A percentile compares a stretch with the other conserved stretches of the same genome.
phyloP scores from a whole-genome alignment of 179 eudicot species.

The Beta lomatogona region DNA sequence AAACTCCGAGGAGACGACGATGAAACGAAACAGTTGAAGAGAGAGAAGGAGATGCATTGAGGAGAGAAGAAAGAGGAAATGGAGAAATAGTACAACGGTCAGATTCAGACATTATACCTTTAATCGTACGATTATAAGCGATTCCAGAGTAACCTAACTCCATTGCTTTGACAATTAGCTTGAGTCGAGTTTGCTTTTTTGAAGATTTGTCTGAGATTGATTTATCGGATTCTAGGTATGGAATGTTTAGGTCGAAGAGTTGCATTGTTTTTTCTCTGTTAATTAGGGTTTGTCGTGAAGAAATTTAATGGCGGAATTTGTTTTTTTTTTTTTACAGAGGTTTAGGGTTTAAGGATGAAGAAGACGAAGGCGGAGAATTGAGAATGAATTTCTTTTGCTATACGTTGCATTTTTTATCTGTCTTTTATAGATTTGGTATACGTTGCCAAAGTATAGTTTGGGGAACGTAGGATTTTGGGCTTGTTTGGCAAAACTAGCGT shows the following conservation, averaged over 20 bases:
- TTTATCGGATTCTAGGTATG: constrained; percentile 53
- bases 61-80: constrained; percentile 63
- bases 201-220: constrained; percentile 12
- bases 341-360: constrained; percentile 27
- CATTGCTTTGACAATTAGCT: constrained; percentile 55
- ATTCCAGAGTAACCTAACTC: constrained; percentile 85
- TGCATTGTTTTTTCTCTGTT: constrained; percentile 39
- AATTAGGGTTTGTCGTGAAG: neutral
- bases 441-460: no score
- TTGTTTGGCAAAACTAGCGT: no score
- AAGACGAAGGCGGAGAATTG: neutral
- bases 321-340: neutral
- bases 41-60: constrained; percentile 43
- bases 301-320: constrained; percentile 21
- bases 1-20: constrained; percentile 55
- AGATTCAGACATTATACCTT: constrained; percentile 72
- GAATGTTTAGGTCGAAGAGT: constrained; percentile 81
- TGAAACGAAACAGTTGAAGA: constrained; percentile 58
- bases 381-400: no score
- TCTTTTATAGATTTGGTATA: no score
- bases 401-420: no score
- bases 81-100: constrained; percentile 67
- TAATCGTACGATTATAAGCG: constrained; percentile 75
- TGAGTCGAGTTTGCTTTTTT: constrained; percentile 42
- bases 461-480: no score